phyloP scores from a whole-genome alignment of 331 rosid genomes.

The Saraca asoca region DNA sequence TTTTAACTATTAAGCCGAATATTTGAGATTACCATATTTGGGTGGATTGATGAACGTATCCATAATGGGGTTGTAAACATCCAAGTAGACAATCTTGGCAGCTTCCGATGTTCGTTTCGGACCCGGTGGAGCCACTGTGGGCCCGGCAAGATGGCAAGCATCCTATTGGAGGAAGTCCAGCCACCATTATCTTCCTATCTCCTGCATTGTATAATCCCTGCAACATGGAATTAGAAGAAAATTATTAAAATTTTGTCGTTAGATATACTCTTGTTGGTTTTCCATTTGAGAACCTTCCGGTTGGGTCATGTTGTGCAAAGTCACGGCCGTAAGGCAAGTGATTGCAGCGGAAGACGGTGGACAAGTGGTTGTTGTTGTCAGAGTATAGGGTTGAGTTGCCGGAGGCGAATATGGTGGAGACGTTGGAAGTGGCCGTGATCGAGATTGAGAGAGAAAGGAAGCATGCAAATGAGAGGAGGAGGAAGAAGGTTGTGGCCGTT shows the following conservation, averaged over 20 bases:
- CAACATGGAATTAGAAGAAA: neutral
- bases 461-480: neutral
- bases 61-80: constrained; percentile 37
- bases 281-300: constrained; percentile 51
- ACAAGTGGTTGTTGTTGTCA: constrained; percentile 45
- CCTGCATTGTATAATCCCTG: constrained; percentile 40
- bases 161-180: constrained; percentile 55
- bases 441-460: constrained; percentile 15
- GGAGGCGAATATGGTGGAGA: constrained; percentile 42
- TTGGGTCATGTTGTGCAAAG: constrained; percentile 35
- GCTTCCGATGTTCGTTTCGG: constrained; percentile 37
- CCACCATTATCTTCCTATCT: constrained; percentile 39
- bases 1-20: too few relatives aligned
- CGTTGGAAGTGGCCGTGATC: constrained; percentile 9
- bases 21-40: constrained; percentile 35
- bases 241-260: constrained; percentile 20
- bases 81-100: constrained; percentile 40
- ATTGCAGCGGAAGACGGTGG: constrained; percentile 19
- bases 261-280: constrained; percentile 43
- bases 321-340: constrained; percentile 50
- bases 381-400: constrained; percentile 55
- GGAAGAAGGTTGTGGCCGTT: neutral
- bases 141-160: constrained; percentile 41
- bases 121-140: constrained; percentile 29
- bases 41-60: constrained; percentile 44